Evolutionary conservation across 306 rosid species (phyloP).

Genomic region (Malus domestica): DNA sequence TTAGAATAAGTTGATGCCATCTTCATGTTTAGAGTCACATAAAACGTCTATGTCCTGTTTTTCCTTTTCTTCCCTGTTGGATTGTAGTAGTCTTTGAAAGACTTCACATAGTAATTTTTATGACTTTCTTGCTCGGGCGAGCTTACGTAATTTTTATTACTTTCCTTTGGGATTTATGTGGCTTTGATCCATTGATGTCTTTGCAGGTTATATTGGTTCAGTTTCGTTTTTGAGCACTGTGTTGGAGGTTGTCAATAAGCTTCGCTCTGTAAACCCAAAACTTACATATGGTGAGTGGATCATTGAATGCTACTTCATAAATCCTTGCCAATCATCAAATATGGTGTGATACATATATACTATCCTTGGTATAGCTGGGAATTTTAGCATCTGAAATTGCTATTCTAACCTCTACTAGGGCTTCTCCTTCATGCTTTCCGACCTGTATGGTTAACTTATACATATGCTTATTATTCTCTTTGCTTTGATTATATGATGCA

Average conservation of each 20-base stretch:
- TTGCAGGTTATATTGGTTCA: slow-evolving; percentile 78
- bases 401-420: neutral
- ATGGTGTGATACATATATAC: neutral
- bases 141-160: neutral
- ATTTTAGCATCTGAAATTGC: neutral
- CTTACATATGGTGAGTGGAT: slow-evolving; percentile 52
- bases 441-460: neutral
- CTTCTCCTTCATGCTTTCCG: neutral
- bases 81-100: neutral
- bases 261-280: slow-evolving; percentile 61
- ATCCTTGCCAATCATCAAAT: neutral
- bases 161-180: neutral
- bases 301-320: neutral
- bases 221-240: slow-evolving; percentile 65
- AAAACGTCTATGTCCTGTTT: neutral
- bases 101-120: neutral
- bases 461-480: neutral
- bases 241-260: slow-evolving; percentile 64
- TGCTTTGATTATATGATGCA: neutral
- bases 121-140: neutral
- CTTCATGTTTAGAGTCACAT: neutral
- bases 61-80: neutral
- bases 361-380: neutral
- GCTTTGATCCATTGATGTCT: slow-evolving; percentile 1
- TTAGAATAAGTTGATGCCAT: neutral